A percentile compares a stretch with the other conserved stretches of the same genome.
Conservation (phyloP, 2,329 filamentous ascomycete genomes). For the Penicillium sp. region DNA sequence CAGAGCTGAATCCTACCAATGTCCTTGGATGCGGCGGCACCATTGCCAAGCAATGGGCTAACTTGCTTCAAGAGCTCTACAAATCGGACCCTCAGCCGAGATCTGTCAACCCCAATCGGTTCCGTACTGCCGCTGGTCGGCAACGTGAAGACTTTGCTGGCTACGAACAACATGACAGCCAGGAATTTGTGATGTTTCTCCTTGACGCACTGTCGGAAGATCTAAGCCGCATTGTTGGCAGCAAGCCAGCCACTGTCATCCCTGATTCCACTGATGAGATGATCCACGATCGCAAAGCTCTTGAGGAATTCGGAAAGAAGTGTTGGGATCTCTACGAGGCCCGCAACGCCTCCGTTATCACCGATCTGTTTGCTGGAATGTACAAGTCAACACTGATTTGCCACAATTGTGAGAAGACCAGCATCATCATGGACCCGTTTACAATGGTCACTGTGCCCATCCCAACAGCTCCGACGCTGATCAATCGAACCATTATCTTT, state of each 20-base stretch:
- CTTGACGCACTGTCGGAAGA: constrained; percentile 95
- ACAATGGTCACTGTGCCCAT: constrained; percentile 90
- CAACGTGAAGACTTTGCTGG: constrained; percentile 85
- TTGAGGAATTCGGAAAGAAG: constrained; percentile 78
- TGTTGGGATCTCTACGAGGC: constrained; percentile 91
- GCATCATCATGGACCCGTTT: constrained; percentile 98
- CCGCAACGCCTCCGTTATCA: constrained; percentile 91
- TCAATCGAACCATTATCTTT: constrained; percentile 71
- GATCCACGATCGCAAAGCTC: constrained; percentile 75
- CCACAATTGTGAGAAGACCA: constrained; percentile 86
- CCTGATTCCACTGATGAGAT: constrained; percentile 97
- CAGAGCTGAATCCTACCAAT: constrained; percentile 81
- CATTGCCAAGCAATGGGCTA: constrained; percentile 80
- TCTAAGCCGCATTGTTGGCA: constrained; percentile 76
- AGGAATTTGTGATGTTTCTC: constrained; percentile 93
- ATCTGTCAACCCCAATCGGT: constrained; percentile 74
- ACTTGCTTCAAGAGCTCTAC: constrained; percentile 75
- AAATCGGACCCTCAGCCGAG: constrained; percentile 57
- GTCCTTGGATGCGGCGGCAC: constrained; percentile 80
- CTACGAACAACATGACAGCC: constrained; percentile 94
- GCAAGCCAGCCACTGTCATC: constrained; percentile 97
- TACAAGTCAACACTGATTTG: constrained; percentile 98
- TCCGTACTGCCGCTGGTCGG: constrained; percentile 78
- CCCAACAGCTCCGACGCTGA: constrained; percentile 74
- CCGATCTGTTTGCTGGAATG: constrained; percentile 93